Evolutionary conservation across 164 flowering plant species (phyloP).

Genomic region (Stephania yunnanensis): DNA sequence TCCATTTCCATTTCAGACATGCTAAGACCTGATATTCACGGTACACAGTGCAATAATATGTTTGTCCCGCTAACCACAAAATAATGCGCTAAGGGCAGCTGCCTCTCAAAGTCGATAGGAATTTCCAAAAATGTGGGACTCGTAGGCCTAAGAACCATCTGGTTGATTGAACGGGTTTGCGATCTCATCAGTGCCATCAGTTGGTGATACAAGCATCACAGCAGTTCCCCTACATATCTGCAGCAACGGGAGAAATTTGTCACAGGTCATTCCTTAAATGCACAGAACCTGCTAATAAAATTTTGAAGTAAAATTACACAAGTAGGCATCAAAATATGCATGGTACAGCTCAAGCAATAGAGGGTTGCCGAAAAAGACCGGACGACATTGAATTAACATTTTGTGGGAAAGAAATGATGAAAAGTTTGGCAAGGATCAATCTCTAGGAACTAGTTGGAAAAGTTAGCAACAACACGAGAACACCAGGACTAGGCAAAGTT

Average conservation of each 20-base stretch:
- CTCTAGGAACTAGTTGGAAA: too few species aligned
- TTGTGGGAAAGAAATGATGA: too few species aligned
- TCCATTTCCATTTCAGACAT: not conserved
- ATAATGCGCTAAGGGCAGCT: not conserved
- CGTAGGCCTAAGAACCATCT: constrained; percentile 52
- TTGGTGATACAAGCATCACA: constrained; percentile 98
- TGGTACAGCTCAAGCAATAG: too few species aligned
- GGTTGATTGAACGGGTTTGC: constrained; percentile 86
- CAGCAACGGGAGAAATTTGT: constrained; percentile 4
- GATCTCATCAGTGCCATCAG: constrained; percentile 94
- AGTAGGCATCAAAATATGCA: too few species aligned
- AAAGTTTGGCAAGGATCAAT: too few species aligned
- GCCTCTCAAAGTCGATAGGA: not conserved
- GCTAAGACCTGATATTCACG: not conserved
- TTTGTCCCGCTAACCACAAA: not conserved
- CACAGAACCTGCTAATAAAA: too few species aligned
- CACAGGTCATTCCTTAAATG: not conserved
- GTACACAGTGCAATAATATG: not conserved
- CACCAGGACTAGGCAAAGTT: too few species aligned
- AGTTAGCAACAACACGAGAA: too few species aligned
- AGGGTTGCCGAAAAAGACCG: too few species aligned
- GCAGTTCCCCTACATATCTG: constrained; percentile 92
- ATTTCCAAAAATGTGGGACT: not conserved
- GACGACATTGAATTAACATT: too few species aligned
- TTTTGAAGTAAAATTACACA: not conserved